phyloP scores from a whole-genome alignment of 2,329 filamentous ascomycete genomes.

The Botrytis byssoidea region DNA sequence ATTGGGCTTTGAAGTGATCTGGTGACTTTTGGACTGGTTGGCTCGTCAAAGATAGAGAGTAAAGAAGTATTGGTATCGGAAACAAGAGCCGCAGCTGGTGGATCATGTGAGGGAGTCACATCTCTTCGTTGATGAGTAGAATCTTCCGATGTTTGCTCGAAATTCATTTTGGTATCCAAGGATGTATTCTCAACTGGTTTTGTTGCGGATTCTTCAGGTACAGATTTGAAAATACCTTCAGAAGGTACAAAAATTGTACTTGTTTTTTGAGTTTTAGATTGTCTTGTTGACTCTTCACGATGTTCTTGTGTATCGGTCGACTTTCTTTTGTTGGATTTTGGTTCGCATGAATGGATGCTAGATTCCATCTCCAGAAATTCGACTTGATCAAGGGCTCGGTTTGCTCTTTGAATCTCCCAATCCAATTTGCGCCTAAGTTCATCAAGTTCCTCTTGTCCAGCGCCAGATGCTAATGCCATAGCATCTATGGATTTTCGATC shows the following conservation, averaged over 20 bases:
- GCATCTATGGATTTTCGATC: conserved; percentile 46
- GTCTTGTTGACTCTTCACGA: conserved; percentile 12
- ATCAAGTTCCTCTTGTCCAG: conserved; percentile 48
- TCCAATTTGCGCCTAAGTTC: conserved; percentile 46
- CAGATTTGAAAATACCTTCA: conserved; percentile 61
- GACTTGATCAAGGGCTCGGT: conserved; percentile 68
- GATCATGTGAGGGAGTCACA: conserved; percentile 59
- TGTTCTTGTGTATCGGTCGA: conserved; percentile 4
- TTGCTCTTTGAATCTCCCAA: conserved; percentile 55
- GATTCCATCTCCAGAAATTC: conserved; percentile 77
- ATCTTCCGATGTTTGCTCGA: conserved; percentile 3
- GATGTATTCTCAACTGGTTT: conserved; percentile 30
- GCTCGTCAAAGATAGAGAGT: conserved; percentile 59
- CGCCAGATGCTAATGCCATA: conserved; percentile 53
- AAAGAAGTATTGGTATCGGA: conserved; percentile 56
- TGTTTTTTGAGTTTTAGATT: conserved; percentile 11
- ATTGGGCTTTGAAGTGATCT: conserved; percentile 29
- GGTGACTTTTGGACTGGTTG: conserved; percentile 37
- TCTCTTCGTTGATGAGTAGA: conserved; percentile 15
- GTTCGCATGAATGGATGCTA: conserved; percentile 64
- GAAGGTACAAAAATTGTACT: conserved; percentile 54
- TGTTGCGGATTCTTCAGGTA: conserved; percentile 39
- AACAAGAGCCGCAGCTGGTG: conserved; percentile 56
- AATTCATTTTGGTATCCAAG: conserved; percentile 15
- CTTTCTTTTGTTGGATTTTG: conserved; percentile 40